Evolutionary conservation across 305 asterid genomes (phyloP).

Genomic region (Plantago lanceolata): DNA sequence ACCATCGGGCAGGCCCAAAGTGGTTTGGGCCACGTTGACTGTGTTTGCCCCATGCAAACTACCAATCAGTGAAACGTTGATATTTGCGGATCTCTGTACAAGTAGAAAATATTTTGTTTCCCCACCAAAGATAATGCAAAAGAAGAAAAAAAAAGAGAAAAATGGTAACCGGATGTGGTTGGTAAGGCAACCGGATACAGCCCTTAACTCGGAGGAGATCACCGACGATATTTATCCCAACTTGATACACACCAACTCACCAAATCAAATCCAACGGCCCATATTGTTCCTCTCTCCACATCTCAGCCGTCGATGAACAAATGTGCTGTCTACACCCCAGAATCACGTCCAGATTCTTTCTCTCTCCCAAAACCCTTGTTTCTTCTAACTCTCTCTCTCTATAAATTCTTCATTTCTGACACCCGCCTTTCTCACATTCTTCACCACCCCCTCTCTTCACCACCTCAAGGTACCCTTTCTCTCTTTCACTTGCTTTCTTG

Average conservation of each 20-base stretch:
- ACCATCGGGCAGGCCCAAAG: no score
- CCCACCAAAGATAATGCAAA: background rate
- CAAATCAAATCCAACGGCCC: constrained; percentile 1
- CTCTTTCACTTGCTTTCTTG: background rate
- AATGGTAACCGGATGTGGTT: constrained; percentile 1
- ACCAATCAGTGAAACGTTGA: no score
- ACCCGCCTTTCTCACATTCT: background rate
- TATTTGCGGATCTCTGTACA: no score
- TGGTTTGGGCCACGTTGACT: no score
- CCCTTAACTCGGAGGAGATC: background rate
- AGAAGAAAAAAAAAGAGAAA: background rate
- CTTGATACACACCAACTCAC: background rate
- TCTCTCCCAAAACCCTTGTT: background rate
- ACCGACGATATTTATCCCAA: background rate
- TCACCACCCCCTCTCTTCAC: background rate
- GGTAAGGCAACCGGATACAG: background rate
- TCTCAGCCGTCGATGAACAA: constrained; percentile 7
- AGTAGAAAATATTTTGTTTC: background rate
- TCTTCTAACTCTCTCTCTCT: no score
- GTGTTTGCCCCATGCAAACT: no score
- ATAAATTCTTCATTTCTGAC: background rate
- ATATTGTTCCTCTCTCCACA: background rate
- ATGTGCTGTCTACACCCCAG: background rate
- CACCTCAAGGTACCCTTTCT: background rate
- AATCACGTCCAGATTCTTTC: constrained; percentile 9